These are phyloP conservation scores for Malus hybrid DNA, from an alignment of 331 rosid species.

Conservation along the genomic window DNA sequence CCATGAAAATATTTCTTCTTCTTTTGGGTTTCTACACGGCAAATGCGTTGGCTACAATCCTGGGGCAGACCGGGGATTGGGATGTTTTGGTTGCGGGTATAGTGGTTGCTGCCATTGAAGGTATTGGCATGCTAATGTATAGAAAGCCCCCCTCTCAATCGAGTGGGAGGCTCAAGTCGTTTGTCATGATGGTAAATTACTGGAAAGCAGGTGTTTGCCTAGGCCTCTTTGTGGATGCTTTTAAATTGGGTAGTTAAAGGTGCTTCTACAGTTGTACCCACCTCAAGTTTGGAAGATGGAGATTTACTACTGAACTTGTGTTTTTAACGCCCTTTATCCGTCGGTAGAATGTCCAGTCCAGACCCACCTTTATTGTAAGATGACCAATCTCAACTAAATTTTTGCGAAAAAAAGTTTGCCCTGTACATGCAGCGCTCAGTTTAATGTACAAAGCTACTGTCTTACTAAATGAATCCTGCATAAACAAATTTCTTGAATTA, in stretches of 20 bases:
- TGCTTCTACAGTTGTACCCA: background rate
- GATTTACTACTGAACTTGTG: background rate
- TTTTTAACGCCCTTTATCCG: background rate
- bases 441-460: background rate
- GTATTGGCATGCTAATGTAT: conserved; percentile 88
- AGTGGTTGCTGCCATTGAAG: conserved; percentile 92
- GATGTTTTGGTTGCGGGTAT: conserved; percentile 94
- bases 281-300: background rate
- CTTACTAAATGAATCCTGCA: background rate
- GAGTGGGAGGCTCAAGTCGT: conserved; percentile 58
- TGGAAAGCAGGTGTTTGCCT: conserved; percentile 99
- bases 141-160: conserved; percentile 49
- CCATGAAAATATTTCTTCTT: conserved; percentile 79
- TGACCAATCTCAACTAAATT: background rate
- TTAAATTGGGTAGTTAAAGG: conserved; percentile 74
- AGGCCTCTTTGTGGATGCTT: conserved; percentile 96
- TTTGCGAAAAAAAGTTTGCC: background rate
- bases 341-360: background rate
- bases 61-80: conserved; percentile 97
- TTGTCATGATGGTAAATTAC: conserved; percentile 66
- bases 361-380: background rate
- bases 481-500: background rate
- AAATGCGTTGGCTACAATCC: conserved; percentile 94
- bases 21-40: conserved; percentile 98
- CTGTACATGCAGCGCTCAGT: background rate